Conservation (phyloP, 129 eudicot species). For the Chrysanthemum makinoi region DNA sequence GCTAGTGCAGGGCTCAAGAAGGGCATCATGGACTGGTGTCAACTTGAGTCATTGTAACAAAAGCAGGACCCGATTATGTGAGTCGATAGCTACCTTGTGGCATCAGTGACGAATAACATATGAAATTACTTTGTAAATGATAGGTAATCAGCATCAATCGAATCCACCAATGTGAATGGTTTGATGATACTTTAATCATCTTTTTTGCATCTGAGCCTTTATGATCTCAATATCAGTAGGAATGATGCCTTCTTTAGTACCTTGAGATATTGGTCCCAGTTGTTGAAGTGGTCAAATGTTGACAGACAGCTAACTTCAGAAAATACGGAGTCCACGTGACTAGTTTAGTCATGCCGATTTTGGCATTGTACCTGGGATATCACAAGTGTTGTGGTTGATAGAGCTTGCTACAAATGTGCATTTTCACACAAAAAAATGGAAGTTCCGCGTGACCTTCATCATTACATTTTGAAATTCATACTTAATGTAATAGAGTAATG, state of each 20-base stretch:
- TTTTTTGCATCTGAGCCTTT: neutral
- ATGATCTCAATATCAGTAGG: neutral
- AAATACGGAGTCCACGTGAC: neutral
- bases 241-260: neutral
- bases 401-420: neutral
- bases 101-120: neutral
- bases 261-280: neutral
- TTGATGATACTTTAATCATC: neutral
- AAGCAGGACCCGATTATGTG: neutral
- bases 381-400: neutral
- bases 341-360: neutral
- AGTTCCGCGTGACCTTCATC: neutral
- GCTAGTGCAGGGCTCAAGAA: too few relatives aligned
- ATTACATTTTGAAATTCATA: conserved; percentile 3
- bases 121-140: neutral
- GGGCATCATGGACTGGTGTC: neutral
- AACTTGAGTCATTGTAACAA: neutral
- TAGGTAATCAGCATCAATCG: neutral
- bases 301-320: neutral
- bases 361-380: neutral
- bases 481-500: neutral
- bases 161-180: neutral
- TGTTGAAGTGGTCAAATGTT: neutral
- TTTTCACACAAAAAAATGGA: neutral
- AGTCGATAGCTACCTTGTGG: neutral